Percentiles rank a stretch among this genome's conserved stretches.
phyloP scores from a whole-genome alignment of 176 grass and related monocot species.

The Aechmea fasciata region DNA sequence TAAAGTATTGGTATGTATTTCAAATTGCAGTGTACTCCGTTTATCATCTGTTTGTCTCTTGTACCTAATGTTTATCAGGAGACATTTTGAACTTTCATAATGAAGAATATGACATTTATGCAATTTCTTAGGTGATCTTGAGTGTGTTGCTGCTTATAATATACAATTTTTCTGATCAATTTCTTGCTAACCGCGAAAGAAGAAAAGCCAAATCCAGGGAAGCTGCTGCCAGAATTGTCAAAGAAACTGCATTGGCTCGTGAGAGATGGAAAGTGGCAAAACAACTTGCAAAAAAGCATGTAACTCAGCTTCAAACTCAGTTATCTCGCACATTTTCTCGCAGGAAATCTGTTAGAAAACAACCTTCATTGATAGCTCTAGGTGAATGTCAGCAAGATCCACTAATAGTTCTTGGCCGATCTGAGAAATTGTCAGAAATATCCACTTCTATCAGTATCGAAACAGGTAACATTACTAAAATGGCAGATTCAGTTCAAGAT shows the following conservation, averaged over 20 bases:
- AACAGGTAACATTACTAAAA: constrained; percentile 13
- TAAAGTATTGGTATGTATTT: too few species aligned
- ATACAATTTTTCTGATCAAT: constrained; percentile 81
- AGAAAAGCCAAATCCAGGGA: constrained; percentile 69
- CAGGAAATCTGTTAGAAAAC: constrained; percentile 28
- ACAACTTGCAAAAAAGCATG: constrained; percentile 50
- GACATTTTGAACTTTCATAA: neutral
- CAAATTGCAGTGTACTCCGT: too few species aligned
- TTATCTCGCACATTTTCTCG: constrained; percentile 50
- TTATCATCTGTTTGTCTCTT: neutral
- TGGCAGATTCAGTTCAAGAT: constrained; percentile 15
- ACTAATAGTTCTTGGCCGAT: constrained; percentile 15
- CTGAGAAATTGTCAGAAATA: constrained; percentile 31
- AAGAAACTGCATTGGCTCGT: constrained; percentile 52
- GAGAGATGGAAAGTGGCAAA: constrained; percentile 64
- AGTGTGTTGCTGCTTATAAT: constrained; percentile 56
- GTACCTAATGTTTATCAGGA: neutral
- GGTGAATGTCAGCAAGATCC: constrained; percentile 24
- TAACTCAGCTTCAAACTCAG: constrained; percentile 32
- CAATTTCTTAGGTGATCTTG: constrained; percentile 39
- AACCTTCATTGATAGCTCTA: constrained; percentile 7
- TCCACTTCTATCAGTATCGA: constrained; percentile 25
- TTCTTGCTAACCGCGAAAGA: constrained; percentile 49
- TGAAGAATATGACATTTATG: neutral
- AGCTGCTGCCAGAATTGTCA: constrained; percentile 51